Conservation (phyloP, 345 rosid genomes). For the Gossypium australe region DNA sequence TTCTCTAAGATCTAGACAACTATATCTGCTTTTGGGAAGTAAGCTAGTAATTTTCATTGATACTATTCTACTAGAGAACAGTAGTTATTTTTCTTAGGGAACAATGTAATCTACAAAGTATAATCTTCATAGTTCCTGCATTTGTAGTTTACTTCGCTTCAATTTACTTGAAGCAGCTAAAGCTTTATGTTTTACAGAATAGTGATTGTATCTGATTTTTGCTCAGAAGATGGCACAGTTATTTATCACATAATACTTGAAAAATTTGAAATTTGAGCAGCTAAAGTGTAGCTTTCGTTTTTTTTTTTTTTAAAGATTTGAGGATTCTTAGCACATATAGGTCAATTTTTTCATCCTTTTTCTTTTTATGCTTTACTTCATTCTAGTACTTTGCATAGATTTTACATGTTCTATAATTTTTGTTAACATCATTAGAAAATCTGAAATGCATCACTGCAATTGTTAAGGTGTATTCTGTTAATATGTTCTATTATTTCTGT, state of each 20-base stretch:
- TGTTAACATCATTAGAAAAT: slow-evolving; percentile 3
- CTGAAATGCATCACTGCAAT: neutral
- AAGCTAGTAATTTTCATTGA: neutral
- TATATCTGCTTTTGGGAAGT: neutral
- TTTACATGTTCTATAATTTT: neutral
- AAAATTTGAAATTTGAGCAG: neutral
- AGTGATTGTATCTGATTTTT: neutral
- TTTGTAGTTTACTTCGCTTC: neutral
- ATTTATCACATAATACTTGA: neutral
- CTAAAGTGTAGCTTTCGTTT: neutral
- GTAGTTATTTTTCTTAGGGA: neutral
- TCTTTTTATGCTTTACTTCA: neutral
- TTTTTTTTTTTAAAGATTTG: neutral
- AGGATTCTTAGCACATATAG: neutral
- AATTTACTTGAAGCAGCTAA: neutral
- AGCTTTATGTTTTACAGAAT: neutral
- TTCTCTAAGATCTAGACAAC: neutral
- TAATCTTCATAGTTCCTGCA: neutral
- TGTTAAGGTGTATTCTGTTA: neutral
- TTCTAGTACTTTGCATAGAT: neutral
- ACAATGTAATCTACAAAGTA: neutral
- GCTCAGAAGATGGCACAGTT: neutral
- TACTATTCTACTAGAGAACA: neutral
- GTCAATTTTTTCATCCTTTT: neutral
- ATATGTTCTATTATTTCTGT: neutral